These are phyloP conservation scores for Balansia obtecta DNA, from an alignment of 2,329 filamentous ascomycete genomes.

Conservation along the genomic window DNA sequence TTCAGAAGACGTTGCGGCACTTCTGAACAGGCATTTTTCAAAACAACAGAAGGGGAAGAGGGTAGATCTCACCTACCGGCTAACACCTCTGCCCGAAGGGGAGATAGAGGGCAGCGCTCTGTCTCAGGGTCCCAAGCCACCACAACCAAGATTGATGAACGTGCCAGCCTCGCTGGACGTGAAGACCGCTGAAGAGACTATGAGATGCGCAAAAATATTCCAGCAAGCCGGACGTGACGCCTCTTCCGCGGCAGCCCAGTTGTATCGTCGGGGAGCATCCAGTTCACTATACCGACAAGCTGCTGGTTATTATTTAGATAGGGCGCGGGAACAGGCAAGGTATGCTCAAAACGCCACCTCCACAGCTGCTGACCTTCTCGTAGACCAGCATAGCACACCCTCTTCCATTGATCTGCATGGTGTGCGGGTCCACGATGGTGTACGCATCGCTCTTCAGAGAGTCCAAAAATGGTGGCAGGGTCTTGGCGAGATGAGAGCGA, in stretches of 20 bases:
- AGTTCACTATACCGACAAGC: slow-evolving; percentile 63
- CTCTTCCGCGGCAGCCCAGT: slow-evolving; percentile 24
- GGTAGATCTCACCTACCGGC: slow-evolving; percentile 25
- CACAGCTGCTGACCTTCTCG: slow-evolving; percentile 57
- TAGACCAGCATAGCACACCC: slow-evolving; percentile 50
- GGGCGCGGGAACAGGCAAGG: slow-evolving; percentile 51
- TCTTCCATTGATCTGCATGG: slow-evolving; percentile 69
- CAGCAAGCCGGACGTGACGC: slow-evolving; percentile 21
- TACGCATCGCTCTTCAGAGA: slow-evolving; percentile 59
- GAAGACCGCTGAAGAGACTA: slow-evolving; percentile 16
- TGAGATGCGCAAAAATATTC: slow-evolving; percentile 16
- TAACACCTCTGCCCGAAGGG: slow-evolving; percentile 20
- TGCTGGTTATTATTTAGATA: slow-evolving; percentile 62
- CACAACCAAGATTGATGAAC: not conserved
- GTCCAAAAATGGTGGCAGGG: slow-evolving; percentile 66
- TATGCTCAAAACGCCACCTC: slow-evolving; percentile 46
- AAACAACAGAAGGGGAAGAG: slow-evolving; percentile 25
- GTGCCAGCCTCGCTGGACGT: not conserved
- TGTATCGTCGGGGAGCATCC: slow-evolving; percentile 43
- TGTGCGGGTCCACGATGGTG: slow-evolving; percentile 66
- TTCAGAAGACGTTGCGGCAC: slow-evolving; percentile 27
- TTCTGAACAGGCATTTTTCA: slow-evolving; percentile 29
- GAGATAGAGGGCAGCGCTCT: slow-evolving; percentile 8
- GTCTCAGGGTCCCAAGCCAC: not conserved
- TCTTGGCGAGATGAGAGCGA: slow-evolving; percentile 51